Base-by-base conservation (phyloP, 225 moss, liverwort and hornwort genomes). In the Polytrichum formosum region DNA sequence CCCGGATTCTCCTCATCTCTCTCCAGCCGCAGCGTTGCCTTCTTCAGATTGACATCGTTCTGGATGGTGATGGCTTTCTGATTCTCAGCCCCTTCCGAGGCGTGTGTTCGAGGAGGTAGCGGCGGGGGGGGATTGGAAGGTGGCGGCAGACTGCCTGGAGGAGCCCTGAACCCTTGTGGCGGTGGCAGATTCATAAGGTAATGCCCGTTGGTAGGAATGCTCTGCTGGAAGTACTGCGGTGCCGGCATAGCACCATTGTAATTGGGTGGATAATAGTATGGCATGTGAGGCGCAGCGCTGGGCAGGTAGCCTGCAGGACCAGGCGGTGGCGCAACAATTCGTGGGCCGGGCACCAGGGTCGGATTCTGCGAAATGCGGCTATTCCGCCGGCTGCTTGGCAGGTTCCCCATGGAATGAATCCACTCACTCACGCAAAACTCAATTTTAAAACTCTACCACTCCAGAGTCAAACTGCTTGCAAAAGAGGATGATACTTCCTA, bases 21-120 rank as follows among this genome's bases (percentile, higher is more conserved):
- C 73, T 94, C 97, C 26, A 97, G 74, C 70, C 91, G 86, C 76
- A 97, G 79, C 27, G 90, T 90, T 21, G 92, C 78, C 84, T 92
- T 94, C 82, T 94, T 97, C 81, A 97, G 74, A 77, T 97, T 97
- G 35, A 97, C 90, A 75, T 92, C 89, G 74, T 97, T 97, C 66
- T 90, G 92, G 55, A 97, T 92, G 17, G 94, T 94, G 53, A 84
- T 91, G 22, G 92, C 92, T 74, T 84, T 97, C 71, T 92, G 92
- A 73, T 90, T 82, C 79, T 94, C 94, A 2, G 90, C 74, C 21
- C 89, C 76, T 53, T 82, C 84, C 28, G 74, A 6, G 0, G 65
- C 18, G 22, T 75, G 77, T 4, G 83, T 69, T 8, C 87, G 85
- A 23, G 74, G 66, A 53, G 81, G 74, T 46, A 16, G 46, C 6